Evolutionary conservation across 306 rosid genomes (phyloP), one percentile per base, ranked within the genome.

Genomic region (Quercus suber): DNA sequence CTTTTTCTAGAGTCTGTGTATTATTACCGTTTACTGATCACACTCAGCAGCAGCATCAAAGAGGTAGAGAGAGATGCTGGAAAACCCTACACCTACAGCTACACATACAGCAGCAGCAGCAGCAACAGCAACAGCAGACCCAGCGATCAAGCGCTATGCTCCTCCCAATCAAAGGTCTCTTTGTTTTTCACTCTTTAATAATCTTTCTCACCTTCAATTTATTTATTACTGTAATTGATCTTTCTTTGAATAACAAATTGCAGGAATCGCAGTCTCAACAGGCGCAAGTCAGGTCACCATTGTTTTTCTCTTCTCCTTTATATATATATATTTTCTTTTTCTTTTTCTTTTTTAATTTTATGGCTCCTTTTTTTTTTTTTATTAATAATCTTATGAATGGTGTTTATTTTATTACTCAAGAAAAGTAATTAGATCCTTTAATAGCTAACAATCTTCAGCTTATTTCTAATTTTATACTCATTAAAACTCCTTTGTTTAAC

Each of bases 161-260:
- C 91, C 92, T 76, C 94, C 92, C 23, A 90, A 88, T 86, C 92
- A 90, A 72, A 88, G 92, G 94, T 87, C 19, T 35, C 75, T 20
- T 19, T 56, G 8, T 43, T 8, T 49, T 61, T 60, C 5, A 14
- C 33, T 28, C 20, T 35, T 9, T 33, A 8, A 3, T 17, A 3
- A 1, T 18, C 64, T 5, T 3, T 5, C 9, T 4, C 49, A 20
- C 3, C 41, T 41, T 67, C 55, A 45, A 8, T 21, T 45, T 58
- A 37, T 60, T 25, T 28, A 5, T 35, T 35, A 35, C 8, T 5
- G 41, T 35, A 5, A 0, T 41, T 41, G 3, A 28, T 21, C 8
- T 63, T 19, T 9, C 27, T 21, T 5, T 27, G 30, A 28, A 63
- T 63, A 8, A 17, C n/a, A n/a, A 67, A n/a, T 75, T 64, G 27